phyloP scores from a whole-genome alignment of 2,329 filamentous ascomycete species.

The Pseudogymnoascus sp. region DNA sequence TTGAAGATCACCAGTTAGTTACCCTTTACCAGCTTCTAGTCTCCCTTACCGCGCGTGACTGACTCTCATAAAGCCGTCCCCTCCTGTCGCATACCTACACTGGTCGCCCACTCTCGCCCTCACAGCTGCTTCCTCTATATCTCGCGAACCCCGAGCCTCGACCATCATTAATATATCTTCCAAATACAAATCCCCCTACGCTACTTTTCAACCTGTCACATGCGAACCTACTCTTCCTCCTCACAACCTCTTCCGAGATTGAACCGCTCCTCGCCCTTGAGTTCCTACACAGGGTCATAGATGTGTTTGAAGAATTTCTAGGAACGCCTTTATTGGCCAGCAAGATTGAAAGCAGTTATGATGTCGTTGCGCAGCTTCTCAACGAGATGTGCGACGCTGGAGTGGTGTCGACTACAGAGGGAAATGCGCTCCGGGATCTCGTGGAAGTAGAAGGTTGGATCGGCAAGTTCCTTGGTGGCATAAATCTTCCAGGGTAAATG shows the following conservation, averaged over 20 bases:
- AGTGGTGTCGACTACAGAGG: constrained; percentile 80
- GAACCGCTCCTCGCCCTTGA: constrained; percentile 86
- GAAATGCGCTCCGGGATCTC: constrained; percentile 81
- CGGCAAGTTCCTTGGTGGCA: constrained; percentile 78
- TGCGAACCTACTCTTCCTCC: constrained; percentile 76
- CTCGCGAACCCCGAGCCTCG: constrained; percentile 72
- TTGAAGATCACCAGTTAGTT: constrained; percentile 82
- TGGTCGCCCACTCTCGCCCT: constrained; percentile 67
- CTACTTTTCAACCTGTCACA: constrained; percentile 84
- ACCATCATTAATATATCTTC: constrained; percentile 77
- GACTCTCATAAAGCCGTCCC: constrained; percentile 51
- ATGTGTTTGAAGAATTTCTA: constrained; percentile 89
- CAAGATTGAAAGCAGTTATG: constrained; percentile 84
- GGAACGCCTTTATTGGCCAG: constrained; percentile 75
- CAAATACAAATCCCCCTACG: constrained; percentile 73
- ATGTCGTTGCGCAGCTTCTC: constrained; percentile 86
- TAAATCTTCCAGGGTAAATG: constrained; percentile 66
- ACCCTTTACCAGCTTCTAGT: constrained; percentile 15
- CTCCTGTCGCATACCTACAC: constrained; percentile 86
- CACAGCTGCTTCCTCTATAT: constrained; percentile 74
- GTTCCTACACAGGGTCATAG: constrained; percentile 86
- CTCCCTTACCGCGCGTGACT: not conserved
- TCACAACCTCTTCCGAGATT: constrained; percentile 75
- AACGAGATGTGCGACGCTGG: constrained; percentile 96
- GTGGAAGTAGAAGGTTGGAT: constrained; percentile 88